Evolutionary conservation across 345 rosid species (phyloP).

Genomic region (Citrus australasica): DNA sequence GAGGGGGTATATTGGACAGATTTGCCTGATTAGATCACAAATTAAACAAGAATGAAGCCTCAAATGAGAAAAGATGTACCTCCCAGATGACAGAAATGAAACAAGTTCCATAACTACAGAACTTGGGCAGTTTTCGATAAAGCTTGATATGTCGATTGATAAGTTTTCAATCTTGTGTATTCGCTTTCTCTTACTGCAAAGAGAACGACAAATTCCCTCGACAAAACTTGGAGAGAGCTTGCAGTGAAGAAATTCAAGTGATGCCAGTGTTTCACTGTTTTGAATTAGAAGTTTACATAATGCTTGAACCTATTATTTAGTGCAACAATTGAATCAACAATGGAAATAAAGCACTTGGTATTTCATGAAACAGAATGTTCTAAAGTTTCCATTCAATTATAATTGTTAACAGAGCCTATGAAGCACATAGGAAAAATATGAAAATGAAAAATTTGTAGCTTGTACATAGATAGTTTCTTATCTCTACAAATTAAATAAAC

Average conservation of each 20-base stretch:
- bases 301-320: constrained; percentile 56
- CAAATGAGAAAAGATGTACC: constrained; percentile 38
- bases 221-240: constrained; percentile 53
- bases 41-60: constrained; percentile 5
- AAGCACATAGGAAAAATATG: background rate
- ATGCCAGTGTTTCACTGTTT: constrained; percentile 56
- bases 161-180: constrained; percentile 49
- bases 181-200: constrained; percentile 28
- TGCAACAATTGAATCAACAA: constrained; percentile 3
- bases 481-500: background rate
- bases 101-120: constrained; percentile 40
- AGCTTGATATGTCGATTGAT: constrained; percentile 48
- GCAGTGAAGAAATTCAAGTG: constrained; percentile 77
- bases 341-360: background rate
- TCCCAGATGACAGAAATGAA: constrained; percentile 60
- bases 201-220: constrained; percentile 46
- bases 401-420: background rate
- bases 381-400: background rate
- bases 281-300: constrained; percentile 67
- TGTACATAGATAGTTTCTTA: background rate
- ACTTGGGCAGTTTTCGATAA: constrained; percentile 39
- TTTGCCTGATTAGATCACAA: constrained; percentile 2
- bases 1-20: background rate
- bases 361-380: background rate
- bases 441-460: background rate